These are phyloP conservation scores for Mrakia frigida DNA, from an alignment of 768 basidiomycete genomes.

Conservation along the genomic window DNA sequence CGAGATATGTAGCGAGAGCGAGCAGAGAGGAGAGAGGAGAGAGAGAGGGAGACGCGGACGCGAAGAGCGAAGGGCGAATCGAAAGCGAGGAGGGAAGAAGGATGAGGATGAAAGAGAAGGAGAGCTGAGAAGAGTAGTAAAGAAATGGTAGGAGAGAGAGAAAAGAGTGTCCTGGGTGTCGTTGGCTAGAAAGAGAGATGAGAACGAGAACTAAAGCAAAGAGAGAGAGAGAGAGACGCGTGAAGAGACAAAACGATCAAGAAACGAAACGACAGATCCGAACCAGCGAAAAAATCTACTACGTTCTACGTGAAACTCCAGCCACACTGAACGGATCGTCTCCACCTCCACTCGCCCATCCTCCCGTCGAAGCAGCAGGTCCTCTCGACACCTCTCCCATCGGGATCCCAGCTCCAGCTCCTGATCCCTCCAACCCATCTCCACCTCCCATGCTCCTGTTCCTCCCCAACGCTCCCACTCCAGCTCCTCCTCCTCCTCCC, in stretches of 20 bases:
- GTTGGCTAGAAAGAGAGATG: not conserved
- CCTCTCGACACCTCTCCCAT: not conserved
- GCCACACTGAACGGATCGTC: constrained; percentile 10
- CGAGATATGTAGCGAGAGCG: too few relatives aligned
- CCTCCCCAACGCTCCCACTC: not conserved
- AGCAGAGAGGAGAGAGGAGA: too few relatives aligned
- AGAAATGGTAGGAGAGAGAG: not conserved
- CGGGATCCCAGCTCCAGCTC: not conserved
- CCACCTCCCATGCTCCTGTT: not conserved
- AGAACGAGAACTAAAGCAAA: not conserved
- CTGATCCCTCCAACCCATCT: not conserved
- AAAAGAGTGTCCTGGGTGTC: not conserved
- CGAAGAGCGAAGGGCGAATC: not conserved
- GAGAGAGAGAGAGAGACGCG: not conserved
- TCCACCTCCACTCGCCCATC: not conserved
- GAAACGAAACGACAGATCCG: not conserved
- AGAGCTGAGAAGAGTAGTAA: not conserved
- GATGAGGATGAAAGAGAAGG: not conserved
- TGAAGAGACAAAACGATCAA: not conserved
- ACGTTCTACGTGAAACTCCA: not conserved
- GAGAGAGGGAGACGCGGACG: not conserved
- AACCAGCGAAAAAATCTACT: not conserved
- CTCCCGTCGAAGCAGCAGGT: not conserved
- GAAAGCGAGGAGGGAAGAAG: not conserved
- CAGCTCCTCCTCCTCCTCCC: not conserved